Base-by-base conservation (phyloP, 352 stramenopile genomes). In the Pythium rhizo-oryzae region DNA sequence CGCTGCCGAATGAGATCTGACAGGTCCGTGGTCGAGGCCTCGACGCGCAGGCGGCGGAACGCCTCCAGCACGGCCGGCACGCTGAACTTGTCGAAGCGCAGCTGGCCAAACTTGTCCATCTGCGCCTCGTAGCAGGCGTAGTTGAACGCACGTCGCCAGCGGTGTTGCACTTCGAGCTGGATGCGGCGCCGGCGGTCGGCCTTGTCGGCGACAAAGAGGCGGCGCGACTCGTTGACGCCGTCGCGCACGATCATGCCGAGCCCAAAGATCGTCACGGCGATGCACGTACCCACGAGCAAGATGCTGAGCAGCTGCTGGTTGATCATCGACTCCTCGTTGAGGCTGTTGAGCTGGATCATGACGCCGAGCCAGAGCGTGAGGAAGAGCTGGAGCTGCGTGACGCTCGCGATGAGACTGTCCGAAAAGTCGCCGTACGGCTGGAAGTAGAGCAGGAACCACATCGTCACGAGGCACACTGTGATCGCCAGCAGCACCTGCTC, bases 371-470 rank as follows among this genome's bases (percentile, higher is more conserved):
- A 93, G 23, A 93, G 66, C 63, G 83, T 93, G 43, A 93, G 76
- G 72, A 89, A 92, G 46, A 92, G 78, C 69, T 93, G 85, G 24
- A 93, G 65, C 69, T 93, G 85, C 54, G 83, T 85, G 62, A 92
- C 78, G 59, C 83, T 90, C 46, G 79, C 82, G 33, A 92, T 84
- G 59, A 93, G 60, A 49, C 90, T 93, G 66, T 92, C 79, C 1
- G 80, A 87, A 57, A 86, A 78, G 33, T 87, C 82, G 1, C 75
- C 82, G 65, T 93, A 93, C 13, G 85, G 85, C 65, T 91, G 85
- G 62, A 87, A 93, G 70, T 78, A 93, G 1, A 93, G 72, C 43
- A 93, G 37, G 55, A 90, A 91, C 80, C 82, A 90, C 85, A 93
- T 91, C 28, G 83, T 89, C 18, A 82, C 62, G 25, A 93, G 70